Conservation (phyloP, 768 basidiomycete species). For the Boletales sp. region DNA sequence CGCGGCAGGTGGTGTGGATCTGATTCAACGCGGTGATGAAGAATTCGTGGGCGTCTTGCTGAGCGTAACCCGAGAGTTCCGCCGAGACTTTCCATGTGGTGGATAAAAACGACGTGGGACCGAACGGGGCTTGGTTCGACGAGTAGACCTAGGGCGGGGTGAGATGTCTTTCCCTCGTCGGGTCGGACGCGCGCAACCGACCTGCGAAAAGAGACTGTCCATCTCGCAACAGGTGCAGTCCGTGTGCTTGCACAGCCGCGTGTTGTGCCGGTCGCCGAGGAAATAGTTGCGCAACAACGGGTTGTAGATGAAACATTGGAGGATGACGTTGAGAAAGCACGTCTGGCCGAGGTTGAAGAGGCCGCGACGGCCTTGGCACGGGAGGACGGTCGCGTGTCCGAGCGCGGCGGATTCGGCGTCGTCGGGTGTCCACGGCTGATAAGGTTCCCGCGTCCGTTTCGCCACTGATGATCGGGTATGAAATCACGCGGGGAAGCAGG, state of each 20-base stretch:
- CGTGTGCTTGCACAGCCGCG: conserved; percentile 58
- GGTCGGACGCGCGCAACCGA: conserved; percentile 23
- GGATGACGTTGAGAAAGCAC: conserved; percentile 89
- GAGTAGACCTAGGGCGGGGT: conserved; percentile 46
- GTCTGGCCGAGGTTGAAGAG: conserved; percentile 88
- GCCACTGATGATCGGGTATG: conserved; percentile 23
- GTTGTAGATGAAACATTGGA: conserved; percentile 88
- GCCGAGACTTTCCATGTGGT: conserved; percentile 77
- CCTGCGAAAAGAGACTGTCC: conserved; percentile 82
- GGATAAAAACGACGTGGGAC: conserved; percentile 78
- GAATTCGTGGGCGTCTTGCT: conserved; percentile 92
- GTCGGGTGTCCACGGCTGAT: conserved; percentile 46
- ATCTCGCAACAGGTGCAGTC: conserved; percentile 92
- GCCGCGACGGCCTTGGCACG: conserved; percentile 87
- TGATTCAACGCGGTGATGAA: conserved; percentile 84
- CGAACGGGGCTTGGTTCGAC: conserved; percentile 59
- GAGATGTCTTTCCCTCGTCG: no score
- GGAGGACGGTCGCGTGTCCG: conserved; percentile 46
- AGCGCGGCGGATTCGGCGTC: conserved; percentile 43
- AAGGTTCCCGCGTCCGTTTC: conserved; percentile 44
- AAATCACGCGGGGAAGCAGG: neutral
- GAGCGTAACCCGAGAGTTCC: conserved; percentile 87
- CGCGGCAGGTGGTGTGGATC: conserved; percentile 75
- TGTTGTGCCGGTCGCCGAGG: conserved; percentile 87
- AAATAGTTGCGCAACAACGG: conserved; percentile 87